phyloP scores from a whole-genome alignment of 495 filamentous ascomycete genomes.

The Penicillium roqueforti region DNA sequence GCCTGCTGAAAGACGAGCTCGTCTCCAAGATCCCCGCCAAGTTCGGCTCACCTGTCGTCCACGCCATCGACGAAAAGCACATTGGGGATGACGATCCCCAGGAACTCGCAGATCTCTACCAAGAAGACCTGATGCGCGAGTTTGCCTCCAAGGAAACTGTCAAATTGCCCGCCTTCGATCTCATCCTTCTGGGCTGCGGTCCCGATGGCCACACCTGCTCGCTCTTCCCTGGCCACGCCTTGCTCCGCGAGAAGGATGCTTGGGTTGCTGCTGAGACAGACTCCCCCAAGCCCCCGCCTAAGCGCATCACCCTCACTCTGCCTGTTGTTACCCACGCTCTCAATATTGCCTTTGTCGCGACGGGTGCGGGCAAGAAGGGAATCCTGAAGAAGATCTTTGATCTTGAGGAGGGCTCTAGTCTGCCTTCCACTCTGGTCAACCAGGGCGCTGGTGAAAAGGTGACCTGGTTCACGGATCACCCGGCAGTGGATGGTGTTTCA shows the following conservation, averaged over 20 bases:
- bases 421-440: slow-evolving; percentile 88
- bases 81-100: slow-evolving; percentile 81
- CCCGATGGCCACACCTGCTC: slow-evolving; percentile 97
- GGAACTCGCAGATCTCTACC: slow-evolving; percentile 90
- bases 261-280: slow-evolving; percentile 91
- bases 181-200: slow-evolving; percentile 86
- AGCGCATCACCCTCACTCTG: slow-evolving; percentile 85
- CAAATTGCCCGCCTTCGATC: slow-evolving; percentile 88
- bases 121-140: slow-evolving; percentile 75
- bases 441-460: slow-evolving; percentile 74
- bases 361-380: slow-evolving; percentile 82
- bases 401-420: slow-evolving; percentile 61
- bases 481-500: slow-evolving; percentile 75
- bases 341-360: slow-evolving; percentile 85
- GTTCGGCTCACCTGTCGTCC: slow-evolving; percentile 61
- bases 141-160: slow-evolving; percentile 85
- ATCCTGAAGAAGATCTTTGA: slow-evolving; percentile 91
- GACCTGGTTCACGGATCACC: slow-evolving; percentile 88
- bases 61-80: slow-evolving; percentile 67
- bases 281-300: slow-evolving; percentile 89
- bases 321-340: slow-evolving; percentile 82
- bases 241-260: slow-evolving; percentile 81
- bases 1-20: slow-evolving; percentile 77
- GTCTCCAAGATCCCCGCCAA: slow-evolving; percentile 76
- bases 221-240: slow-evolving; percentile 83